Evolutionary conservation across 768 basidiomycete species (phyloP).

Genomic region (Amanita muscaria): DNA sequence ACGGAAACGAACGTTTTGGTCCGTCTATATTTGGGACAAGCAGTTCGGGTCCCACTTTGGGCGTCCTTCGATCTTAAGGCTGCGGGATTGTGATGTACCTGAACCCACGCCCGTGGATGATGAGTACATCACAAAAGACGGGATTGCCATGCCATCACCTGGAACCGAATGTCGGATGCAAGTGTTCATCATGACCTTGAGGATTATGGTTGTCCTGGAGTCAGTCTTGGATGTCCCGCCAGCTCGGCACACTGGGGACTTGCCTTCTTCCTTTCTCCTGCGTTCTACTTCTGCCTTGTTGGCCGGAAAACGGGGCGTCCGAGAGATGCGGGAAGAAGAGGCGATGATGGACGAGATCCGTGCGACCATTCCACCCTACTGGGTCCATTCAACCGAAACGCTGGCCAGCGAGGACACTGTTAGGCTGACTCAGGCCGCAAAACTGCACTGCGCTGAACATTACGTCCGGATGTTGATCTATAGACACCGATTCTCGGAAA

Average conservation of each 20-base stretch:
- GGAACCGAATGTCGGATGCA: constrained; percentile 70
- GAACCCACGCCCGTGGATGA: constrained; percentile 85
- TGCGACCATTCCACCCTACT: constrained; percentile 60
- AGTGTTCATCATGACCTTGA: constrained; percentile 69
- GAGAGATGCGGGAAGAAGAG: constrained; percentile 74
- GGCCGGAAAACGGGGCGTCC: constrained; percentile 43
- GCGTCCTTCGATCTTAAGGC: constrained; percentile 75
- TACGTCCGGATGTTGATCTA: constrained; percentile 83
- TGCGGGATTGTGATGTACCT: constrained; percentile 87
- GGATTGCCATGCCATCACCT: constrained; percentile 53
- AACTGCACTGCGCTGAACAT: constrained; percentile 82
- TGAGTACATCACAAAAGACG: constrained; percentile 77
- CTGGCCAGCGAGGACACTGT: constrained; percentile 80
- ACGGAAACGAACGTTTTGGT: constrained; percentile 93
- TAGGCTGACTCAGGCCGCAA: constrained; percentile 80
- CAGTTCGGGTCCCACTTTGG: constrained; percentile 86
- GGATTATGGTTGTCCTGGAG: constrained; percentile 84
- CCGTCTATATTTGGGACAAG: constrained; percentile 95
- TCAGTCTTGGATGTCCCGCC: constrained; percentile 80
- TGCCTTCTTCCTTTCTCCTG: constrained; percentile 63
- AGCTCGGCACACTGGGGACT: constrained; percentile 47
- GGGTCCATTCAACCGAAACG: constrained; percentile 76
- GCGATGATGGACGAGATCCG: constrained; percentile 73
- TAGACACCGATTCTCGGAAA: constrained; percentile 75
- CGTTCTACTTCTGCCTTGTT: constrained; percentile 64